These are phyloP conservation scores for Penicillium sp. DNA, from an alignment of 2,329 filamentous ascomycete genomes.

Conservation along the genomic window DNA sequence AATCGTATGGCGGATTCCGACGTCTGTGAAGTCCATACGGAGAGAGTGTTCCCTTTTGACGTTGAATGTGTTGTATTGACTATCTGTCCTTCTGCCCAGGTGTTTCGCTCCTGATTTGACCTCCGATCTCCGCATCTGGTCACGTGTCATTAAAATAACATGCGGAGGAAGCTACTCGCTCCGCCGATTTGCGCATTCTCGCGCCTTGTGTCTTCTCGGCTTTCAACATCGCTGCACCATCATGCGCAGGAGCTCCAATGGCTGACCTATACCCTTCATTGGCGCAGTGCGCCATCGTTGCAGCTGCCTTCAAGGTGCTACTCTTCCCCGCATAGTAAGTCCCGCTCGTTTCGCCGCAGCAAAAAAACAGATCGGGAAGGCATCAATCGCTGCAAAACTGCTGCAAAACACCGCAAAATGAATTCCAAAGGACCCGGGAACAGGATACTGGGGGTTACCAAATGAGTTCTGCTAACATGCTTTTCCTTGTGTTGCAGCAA, in stretches of 20 bases:
- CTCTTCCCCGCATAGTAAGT: conserved; percentile 25
- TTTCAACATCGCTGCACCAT: conserved; percentile 13
- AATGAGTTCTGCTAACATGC: conserved; percentile 1
- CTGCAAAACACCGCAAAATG: no score
- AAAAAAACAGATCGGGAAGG: not conserved
- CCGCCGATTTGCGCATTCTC: not conserved
- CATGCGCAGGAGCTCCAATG: conserved; percentile 55
- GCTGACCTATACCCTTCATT: conserved; percentile 74
- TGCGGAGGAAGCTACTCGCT: conserved; percentile 17
- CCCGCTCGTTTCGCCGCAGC: not conserved
- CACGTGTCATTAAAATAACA: conserved; percentile 16
- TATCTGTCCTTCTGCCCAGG: conserved; percentile 24
- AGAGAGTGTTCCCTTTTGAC: conserved; percentile 10
- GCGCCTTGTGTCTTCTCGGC: not conserved
- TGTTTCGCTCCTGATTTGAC: conserved; percentile 23
- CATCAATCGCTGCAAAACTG: not conserved
- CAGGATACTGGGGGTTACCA: not conserved
- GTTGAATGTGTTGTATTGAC: conserved; percentile 12
- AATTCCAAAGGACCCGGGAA: not conserved
- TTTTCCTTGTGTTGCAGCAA: conserved; percentile 60
- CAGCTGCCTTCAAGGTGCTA: conserved; percentile 22
- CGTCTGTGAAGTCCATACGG: conserved; percentile 43
- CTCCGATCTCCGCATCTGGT: conserved; percentile 27
- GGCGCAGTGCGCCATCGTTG: conserved; percentile 22
- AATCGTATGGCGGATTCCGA: conserved; percentile 48